Percentiles rank a stretch among this genome's conserved stretches.
Evolutionary conservation across 352 stramenopile species (phyloP).

Genomic region (Saprolegnia parasitica): DNA sequence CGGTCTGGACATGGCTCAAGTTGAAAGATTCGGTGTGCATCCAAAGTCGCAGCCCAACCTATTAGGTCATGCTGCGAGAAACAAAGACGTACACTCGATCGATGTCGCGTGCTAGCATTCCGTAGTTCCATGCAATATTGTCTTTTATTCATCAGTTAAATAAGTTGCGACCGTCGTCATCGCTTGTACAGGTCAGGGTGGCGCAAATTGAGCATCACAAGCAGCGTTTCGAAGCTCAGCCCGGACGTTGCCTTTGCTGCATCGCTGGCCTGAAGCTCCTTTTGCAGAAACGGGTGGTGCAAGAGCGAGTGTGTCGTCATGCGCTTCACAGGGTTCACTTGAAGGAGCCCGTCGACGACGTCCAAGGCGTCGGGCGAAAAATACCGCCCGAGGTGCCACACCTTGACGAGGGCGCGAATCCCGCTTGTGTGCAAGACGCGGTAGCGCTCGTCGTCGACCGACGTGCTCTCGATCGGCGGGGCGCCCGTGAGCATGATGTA

Average conservation of each 20-base stretch:
- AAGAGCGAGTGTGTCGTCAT: slow-evolving; percentile 5
- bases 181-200: neutral
- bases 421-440: slow-evolving; percentile 39
- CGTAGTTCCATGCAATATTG: too few species aligned
- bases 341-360: slow-evolving; percentile 7
- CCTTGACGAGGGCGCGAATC: slow-evolving; percentile 35
- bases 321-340: neutral
- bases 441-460: slow-evolving; percentile 44
- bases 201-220: neutral
- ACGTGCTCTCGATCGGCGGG: slow-evolving; percentile 79
- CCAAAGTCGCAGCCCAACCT: too few species aligned
- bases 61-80: too few species aligned
- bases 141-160: too few species aligned
- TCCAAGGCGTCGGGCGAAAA: slow-evolving; percentile 31
- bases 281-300: slow-evolving; percentile 14
- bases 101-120: too few species aligned
- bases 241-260: neutral
- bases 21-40: too few species aligned
- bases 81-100: too few species aligned
- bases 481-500: slow-evolving; percentile 41
- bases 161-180: too few species aligned
- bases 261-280: neutral
- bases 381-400: slow-evolving; percentile 36
- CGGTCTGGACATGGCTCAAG: too few species aligned
- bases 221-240: neutral